Base-by-base conservation (phyloP, 2,329 filamentous ascomycete species). In the Sporothrix euskadiensis region DNA sequence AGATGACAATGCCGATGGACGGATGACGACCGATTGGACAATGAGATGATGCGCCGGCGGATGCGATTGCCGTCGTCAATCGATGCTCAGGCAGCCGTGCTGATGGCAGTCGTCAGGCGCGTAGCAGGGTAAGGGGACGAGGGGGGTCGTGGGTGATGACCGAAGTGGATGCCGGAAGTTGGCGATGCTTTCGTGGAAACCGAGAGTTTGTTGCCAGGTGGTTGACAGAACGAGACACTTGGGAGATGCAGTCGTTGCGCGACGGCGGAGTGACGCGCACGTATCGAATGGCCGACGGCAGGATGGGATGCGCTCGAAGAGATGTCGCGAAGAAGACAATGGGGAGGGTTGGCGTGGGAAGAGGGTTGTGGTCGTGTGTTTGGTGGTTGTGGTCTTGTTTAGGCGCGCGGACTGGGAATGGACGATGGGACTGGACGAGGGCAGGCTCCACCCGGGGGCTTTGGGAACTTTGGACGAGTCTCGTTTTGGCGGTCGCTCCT, bases 321-420 rank as follows among this genome's bases (percentile, higher is more conserved):
- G 35, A 44, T 70, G 59, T 71, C 47, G 68, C 68, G 72, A 66
- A 30, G 16, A 39, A 41, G 44, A 41, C 10, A 39, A 49, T 19
- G 44, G 44, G 14, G 44, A 49, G 44, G 44, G 44, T 49, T 35
- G 35, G 35, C 44, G 12, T 16, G 5, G 69, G 14, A 19, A 14
- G 44, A 14, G 41, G 8, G 68, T 26, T n/a, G 49, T 22, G 69
- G 68, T 26, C 35, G 49, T 41, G 52, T 70, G 52, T 44, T 56
- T 70, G 68, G 68, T 41, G 32, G 68, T 70, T 44, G 52, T 70
- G 52, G 52, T 57, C 47, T 69, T 57, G 52, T 71, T 71, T 71
- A 57, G 69, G 69, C 69, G 69, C 68, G 44, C 47, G 66, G 66
- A 69, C 66, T 56, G 66, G 44, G 66, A 39, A 69, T 54, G 41